phyloP scores from a whole-genome alignment of 192 early-diverging fungal genomes.

The Coemansia sp. region DNA sequence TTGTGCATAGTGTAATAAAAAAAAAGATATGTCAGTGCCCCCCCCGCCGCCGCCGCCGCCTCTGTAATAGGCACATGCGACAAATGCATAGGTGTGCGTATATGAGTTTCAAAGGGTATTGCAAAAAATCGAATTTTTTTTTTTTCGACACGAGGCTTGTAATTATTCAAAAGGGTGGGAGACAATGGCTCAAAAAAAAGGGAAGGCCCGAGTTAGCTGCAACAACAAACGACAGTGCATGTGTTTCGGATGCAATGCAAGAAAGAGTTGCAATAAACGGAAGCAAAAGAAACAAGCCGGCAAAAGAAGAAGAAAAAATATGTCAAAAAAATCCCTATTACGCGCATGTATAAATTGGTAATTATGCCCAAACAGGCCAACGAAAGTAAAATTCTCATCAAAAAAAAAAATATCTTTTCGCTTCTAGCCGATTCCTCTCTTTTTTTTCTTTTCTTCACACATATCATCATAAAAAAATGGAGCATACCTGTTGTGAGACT shows the following conservation, averaged over 20 bases:
- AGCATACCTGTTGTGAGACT: not conserved
- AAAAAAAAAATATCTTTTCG: too few relatives aligned
- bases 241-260: not conserved
- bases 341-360: not conserved
- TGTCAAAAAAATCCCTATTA: not conserved
- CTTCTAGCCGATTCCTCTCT: not conserved
- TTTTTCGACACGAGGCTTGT: not conserved
- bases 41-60: not conserved
- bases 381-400: not conserved
- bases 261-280: conserved; percentile 11
- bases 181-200: not conserved
- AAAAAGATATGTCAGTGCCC: not conserved
- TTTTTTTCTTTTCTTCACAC: not conserved
- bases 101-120: not conserved
- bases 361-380: not conserved
- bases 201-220: conserved; percentile 7
- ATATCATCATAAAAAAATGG: not conserved
- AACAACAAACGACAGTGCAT: conserved; percentile 2
- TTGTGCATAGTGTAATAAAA: not conserved
- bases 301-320: not conserved
- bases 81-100: not conserved
- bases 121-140: not conserved
- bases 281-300: not conserved
- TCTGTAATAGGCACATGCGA: not conserved
- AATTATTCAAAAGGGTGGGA: not conserved